These are phyloP conservation scores for Poterioochromonas sp. DNA, from an alignment of 352 stramenopile genomes.

Conservation along the genomic window DNA sequence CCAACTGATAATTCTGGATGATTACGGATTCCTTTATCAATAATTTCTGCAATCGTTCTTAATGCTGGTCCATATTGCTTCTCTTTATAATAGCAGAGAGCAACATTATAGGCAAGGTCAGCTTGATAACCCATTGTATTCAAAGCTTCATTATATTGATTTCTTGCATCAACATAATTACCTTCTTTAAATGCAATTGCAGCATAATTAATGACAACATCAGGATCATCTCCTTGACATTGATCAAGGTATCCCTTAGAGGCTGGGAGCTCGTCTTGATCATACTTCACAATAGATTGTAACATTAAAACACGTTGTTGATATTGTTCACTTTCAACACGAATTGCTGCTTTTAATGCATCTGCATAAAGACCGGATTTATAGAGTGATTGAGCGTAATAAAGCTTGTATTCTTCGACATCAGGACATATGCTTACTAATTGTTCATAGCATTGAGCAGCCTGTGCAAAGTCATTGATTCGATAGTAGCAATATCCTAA, in stretches of 20 bases:
- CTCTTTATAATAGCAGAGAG: constrained; percentile 79
- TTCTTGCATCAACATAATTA: constrained; percentile 71
- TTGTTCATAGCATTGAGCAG: constrained; percentile 85
- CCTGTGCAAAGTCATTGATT: constrained; percentile 77
- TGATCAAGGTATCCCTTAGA: constrained; percentile 75
- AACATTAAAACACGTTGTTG: constrained; percentile 65
- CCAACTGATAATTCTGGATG: constrained; percentile 82
- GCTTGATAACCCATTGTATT: constrained; percentile 82
- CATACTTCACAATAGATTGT: constrained; percentile 78
- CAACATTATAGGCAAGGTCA: constrained; percentile 86
- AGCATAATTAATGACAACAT: constrained; percentile 62
- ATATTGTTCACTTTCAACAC: constrained; percentile 62
- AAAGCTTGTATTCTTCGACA: constrained; percentile 85
- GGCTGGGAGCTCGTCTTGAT: constrained; percentile 81
- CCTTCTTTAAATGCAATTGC: constrained; percentile 62
- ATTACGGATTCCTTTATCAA: constrained; percentile 73
- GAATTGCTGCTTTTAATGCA: constrained; percentile 46
- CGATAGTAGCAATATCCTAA: constrained; percentile 96
- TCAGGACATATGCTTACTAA: constrained; percentile 79
- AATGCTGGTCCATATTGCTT: constrained; percentile 81
- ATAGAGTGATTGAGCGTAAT: constrained; percentile 86
- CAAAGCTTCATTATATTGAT: constrained; percentile 79
- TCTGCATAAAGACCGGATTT: constrained; percentile 66
- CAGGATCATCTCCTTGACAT: constrained; percentile 78
- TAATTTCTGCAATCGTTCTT: constrained; percentile 82